Percentiles rank a stretch among this genome's conserved stretches.
phyloP scores from a whole-genome alignment of 2,329 filamentous ascomycete species.

The Talaromyces sp. region DNA sequence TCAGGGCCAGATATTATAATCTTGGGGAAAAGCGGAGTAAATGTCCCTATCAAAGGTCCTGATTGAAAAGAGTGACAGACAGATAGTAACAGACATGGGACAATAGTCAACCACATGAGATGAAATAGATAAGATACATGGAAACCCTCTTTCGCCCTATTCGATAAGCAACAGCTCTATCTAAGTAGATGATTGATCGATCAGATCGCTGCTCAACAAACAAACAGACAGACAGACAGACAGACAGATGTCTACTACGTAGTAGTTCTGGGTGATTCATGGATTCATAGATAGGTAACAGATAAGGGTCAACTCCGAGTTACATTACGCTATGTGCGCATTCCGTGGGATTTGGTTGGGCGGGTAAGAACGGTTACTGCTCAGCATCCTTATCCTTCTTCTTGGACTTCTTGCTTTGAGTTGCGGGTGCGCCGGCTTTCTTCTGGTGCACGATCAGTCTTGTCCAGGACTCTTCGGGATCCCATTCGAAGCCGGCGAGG shows the following conservation, averaged over 20 bases:
- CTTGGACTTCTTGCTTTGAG: conserved; percentile 62
- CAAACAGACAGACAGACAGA: too few species aligned
- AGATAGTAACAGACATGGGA: not conserved
- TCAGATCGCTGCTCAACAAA: not conserved
- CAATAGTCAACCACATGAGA: not conserved
- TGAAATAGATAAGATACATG: not conserved
- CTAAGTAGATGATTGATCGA: not conserved
- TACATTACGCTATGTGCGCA: not conserved
- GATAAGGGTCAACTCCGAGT: not conserved
- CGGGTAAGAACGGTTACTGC: not conserved
- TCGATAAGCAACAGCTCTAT: conserved; percentile 1
- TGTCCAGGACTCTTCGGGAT: conserved; percentile 88
- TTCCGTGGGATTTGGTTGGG: not conserved
- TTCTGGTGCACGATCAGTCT: conserved; percentile 82
- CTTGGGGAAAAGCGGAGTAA: not conserved
- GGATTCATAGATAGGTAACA: conserved; percentile 2
- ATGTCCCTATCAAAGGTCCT: not conserved
- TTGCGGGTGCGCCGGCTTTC: conserved; percentile 59
- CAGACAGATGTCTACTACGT: not conserved
- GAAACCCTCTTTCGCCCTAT: not conserved
- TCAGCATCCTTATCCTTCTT: conserved; percentile 49
- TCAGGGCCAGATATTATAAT: conserved; percentile 1
- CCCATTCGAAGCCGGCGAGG: conserved; percentile 94
- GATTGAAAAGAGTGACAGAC: conserved; percentile 6
- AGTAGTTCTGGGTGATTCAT: not conserved